These are phyloP conservation scores for Cryphonectria radicalis DNA, from an alignment of 2,329 filamentous ascomycete genomes.

Conservation along the genomic window DNA sequence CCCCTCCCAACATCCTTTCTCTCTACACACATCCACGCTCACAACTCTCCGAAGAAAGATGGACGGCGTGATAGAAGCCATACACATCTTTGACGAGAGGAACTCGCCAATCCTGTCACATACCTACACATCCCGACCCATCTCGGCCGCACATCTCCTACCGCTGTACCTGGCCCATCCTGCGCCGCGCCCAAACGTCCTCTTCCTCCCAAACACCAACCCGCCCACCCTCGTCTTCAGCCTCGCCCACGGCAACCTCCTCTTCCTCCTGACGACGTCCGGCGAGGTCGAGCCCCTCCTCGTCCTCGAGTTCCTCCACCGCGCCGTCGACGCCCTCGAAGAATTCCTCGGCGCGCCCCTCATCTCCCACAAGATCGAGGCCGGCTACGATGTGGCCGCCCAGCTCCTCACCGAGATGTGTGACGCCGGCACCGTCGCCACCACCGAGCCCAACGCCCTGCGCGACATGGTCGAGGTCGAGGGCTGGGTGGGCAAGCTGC, in stretches of 20 bases:
- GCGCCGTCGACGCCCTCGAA: constrained; percentile 88
- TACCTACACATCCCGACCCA: constrained; percentile 81
- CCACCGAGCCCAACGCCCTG: constrained; percentile 91
- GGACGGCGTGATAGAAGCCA: constrained; percentile 88
- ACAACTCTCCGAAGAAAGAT: constrained; percentile 53
- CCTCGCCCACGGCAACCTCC: constrained; percentile 81
- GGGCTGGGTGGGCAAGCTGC: constrained; percentile 83
- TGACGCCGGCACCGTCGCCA: constrained; percentile 85
- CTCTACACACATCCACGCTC: neutral
- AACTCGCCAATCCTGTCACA: constrained; percentile 88
- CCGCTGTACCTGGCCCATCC: constrained; percentile 86
- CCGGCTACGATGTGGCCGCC: constrained; percentile 89
- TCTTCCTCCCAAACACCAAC: constrained; percentile 80
- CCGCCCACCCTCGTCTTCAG: constrained; percentile 90
- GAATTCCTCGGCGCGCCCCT: constrained; percentile 91
- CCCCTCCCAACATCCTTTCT: neutral
- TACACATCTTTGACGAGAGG: constrained; percentile 96
- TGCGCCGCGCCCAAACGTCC: constrained; percentile 78
- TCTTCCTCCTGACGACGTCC: constrained; percentile 85
- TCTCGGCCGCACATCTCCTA: constrained; percentile 75
- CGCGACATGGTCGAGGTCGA: constrained; percentile 91
- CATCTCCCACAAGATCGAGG: constrained; percentile 83
- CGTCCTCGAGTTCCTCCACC: constrained; percentile 91
- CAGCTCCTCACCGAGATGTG: constrained; percentile 96
- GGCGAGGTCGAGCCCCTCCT: constrained; percentile 87